Base-by-base conservation (phyloP, 345 rosid genomes). In the Ceriops tagal region DNA sequence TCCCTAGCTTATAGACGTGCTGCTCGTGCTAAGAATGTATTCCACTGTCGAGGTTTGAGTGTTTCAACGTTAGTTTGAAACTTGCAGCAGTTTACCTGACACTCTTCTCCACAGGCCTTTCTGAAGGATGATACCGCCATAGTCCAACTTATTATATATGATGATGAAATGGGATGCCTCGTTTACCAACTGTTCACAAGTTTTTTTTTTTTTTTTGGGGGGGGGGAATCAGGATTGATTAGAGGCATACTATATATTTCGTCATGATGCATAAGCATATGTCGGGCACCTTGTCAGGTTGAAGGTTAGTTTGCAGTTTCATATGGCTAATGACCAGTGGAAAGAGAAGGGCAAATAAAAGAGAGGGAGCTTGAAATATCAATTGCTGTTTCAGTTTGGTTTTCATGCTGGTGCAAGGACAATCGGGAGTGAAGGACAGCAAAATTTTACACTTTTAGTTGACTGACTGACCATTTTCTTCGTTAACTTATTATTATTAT, bases 101-200 rank as follows among this genome's bases (percentile, higher is more conserved):
- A 76, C 80, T 86, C 82, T 86, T 81, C 80, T 89, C 87, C 87
- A 83, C 96, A 84, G 93, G 96, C 80, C 83, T 83, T 71, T 79
- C 89, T 80, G 89, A 87, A 81, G 93, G 96, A 84, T 83, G 97
- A 86, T 84, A 87, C 84, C 82, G 89, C 88, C 86, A 78, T 89
- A 80, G 68, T 80, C 80, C 84, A 77, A 82, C 84, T 82, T 87
- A 83, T 86, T 83, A 84, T 84, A 81, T 81, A 73, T 88, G 89
- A 85, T 87, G 86, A 80, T 83, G 85, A 83, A 79, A 83, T 80
- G 85, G 84, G 85, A 73, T 80, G 87, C 81, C 58, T 81, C 81
- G 30, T 87, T 80, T 81, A 84, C 79, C 90, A 83, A 77, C 84
- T 77, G 85, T 88, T 91, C 83, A 81, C 92, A 83, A 79, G 88